Evolutionary conservation across 2,329 filamentous ascomycete species (phyloP).

Genomic region (Penicillium nordicum): DNA sequence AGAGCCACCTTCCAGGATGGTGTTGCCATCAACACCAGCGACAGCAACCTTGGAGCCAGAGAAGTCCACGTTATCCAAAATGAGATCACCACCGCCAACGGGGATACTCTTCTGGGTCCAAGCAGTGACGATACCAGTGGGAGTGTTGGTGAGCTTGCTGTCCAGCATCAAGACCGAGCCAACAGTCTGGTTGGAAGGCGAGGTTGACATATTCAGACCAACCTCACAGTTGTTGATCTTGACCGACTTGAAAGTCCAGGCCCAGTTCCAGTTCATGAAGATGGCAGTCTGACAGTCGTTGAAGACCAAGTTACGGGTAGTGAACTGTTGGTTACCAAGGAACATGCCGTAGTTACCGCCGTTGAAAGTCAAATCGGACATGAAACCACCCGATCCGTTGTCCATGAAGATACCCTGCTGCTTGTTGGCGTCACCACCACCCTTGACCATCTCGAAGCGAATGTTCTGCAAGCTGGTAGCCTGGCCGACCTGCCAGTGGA

Average conservation of each 20-base stretch:
- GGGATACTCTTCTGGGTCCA: conserved; percentile 62
- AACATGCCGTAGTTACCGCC: conserved; percentile 76
- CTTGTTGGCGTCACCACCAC: conserved; percentile 60
- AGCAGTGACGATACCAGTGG: conserved; percentile 71
- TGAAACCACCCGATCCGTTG: conserved; percentile 79
- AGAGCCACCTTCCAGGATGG: conserved; percentile 66
- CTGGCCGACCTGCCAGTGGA: conserved; percentile 85
- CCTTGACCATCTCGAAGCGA: conserved; percentile 71
- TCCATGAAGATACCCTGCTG: conserved; percentile 82
- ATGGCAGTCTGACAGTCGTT: conserved; percentile 78
- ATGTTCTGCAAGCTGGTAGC: conserved; percentile 79
- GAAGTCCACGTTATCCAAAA: conserved; percentile 90
- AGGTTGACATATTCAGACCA: conserved; percentile 74
- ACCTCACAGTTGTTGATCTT: conserved; percentile 70
- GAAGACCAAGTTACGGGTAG: conserved; percentile 77
- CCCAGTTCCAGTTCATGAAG: conserved; percentile 91
- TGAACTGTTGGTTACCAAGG: conserved; percentile 84
- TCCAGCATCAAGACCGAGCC: conserved; percentile 83
- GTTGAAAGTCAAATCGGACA: conserved; percentile 79
- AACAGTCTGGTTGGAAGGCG: conserved; percentile 65
- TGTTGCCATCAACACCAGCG: conserved; percentile 52
- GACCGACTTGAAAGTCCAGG: conserved; percentile 75
- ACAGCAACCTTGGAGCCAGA: conserved; percentile 66
- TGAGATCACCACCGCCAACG: conserved; percentile 72
- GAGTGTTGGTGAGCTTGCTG: conserved; percentile 72